A percentile compares a stretch with the other conserved stretches of the same genome.
phyloP scores from a whole-genome alignment of 2,329 filamentous ascomycete genomes.

The Graphilbum fragrans region DNA sequence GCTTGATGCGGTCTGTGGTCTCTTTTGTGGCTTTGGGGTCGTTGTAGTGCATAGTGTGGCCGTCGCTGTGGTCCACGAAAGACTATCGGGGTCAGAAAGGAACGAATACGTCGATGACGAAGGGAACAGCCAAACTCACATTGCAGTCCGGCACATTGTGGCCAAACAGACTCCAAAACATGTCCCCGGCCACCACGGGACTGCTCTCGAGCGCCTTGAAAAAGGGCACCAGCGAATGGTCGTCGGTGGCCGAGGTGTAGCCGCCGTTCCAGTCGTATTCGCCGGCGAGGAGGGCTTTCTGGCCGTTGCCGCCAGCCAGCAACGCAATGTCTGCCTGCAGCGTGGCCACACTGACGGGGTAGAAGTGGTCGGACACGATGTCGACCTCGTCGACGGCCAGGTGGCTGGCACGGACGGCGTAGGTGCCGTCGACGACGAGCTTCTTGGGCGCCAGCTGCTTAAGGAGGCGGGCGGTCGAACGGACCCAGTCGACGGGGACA shows the following conservation, averaged over 20 bases:
- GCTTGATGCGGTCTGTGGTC: conserved; percentile 23
- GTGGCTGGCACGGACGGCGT: conserved; percentile 32
- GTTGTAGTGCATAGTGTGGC: conserved; percentile 30
- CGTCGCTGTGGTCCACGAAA: conserved; percentile 31
- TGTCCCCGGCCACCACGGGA: conserved; percentile 24
- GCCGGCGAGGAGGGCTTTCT: conserved; percentile 27
- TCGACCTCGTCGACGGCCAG: conserved; percentile 29
- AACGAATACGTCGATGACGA: neutral
- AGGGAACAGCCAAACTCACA: conserved; percentile 13
- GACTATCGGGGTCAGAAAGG: conserved; percentile 12
- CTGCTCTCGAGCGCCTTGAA: conserved; percentile 26
- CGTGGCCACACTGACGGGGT: conserved; percentile 26
- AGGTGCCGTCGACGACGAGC: conserved; percentile 33
- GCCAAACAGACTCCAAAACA: conserved; percentile 34
- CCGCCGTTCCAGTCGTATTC: conserved; percentile 33
- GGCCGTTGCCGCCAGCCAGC: conserved; percentile 23
- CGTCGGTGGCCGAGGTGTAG: conserved; percentile 9
- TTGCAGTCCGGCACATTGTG: conserved; percentile 30
- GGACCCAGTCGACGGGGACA: conserved; percentile 28
- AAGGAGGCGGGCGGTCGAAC: conserved; percentile 27
- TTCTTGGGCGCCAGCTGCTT: conserved; percentile 30
- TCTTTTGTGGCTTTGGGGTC: conserved; percentile 26
- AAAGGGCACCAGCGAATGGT: conserved; percentile 24
- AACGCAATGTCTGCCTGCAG: conserved; percentile 20
- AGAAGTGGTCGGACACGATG: conserved; percentile 35